A percentile compares a stretch with the other conserved stretches of the same genome.
Conservation (phyloP, 2,329 filamentous ascomycete genomes). For the Penicillium verrucosum region DNA sequence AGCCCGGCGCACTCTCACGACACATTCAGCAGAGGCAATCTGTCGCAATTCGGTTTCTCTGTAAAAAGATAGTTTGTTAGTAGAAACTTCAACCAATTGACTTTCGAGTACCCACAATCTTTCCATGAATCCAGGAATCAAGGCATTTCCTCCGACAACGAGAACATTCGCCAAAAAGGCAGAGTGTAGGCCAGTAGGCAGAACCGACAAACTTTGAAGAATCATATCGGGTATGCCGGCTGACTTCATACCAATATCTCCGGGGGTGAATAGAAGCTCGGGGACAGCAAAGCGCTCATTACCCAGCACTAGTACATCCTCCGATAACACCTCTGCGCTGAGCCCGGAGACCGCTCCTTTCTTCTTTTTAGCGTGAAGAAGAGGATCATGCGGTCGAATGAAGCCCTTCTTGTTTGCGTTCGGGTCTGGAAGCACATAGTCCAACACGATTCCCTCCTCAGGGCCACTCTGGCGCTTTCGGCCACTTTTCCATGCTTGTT, state of each 20-base stretch:
- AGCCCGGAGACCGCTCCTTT: constrained; percentile 48
- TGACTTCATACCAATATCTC: constrained; percentile 79
- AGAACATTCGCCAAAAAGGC: constrained; percentile 81
- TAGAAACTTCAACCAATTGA: neutral
- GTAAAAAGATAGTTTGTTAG: constrained; percentile 18
- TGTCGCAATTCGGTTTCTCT: constrained; percentile 66
- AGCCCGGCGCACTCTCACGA: constrained; percentile 69
- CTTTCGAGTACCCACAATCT: constrained; percentile 54
- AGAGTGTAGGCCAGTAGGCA: constrained; percentile 82
- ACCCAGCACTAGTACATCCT: constrained; percentile 80
- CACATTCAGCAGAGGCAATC: constrained; percentile 70
- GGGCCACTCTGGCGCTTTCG: constrained; percentile 38
- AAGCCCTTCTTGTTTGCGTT: constrained; percentile 63
- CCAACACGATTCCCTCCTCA: constrained; percentile 63
- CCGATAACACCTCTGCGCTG: constrained; percentile 51
- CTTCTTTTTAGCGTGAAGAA: constrained; percentile 53
- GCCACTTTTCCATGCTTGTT: constrained; percentile 78
- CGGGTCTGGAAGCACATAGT: constrained; percentile 88
- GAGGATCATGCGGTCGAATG: constrained; percentile 72
- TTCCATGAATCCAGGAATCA: constrained; percentile 76
- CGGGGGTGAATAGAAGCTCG: constrained; percentile 82
- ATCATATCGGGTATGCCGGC: constrained; percentile 80
- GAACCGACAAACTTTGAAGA: constrained; percentile 67
- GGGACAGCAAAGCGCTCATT: constrained; percentile 92
- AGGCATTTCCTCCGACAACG: constrained; percentile 80